Percentiles rank a stretch among this genome's conserved stretches.
phyloP scores from a whole-genome alignment of 2,329 filamentous ascomycete genomes.

The Colletotrichum tropicale region DNA sequence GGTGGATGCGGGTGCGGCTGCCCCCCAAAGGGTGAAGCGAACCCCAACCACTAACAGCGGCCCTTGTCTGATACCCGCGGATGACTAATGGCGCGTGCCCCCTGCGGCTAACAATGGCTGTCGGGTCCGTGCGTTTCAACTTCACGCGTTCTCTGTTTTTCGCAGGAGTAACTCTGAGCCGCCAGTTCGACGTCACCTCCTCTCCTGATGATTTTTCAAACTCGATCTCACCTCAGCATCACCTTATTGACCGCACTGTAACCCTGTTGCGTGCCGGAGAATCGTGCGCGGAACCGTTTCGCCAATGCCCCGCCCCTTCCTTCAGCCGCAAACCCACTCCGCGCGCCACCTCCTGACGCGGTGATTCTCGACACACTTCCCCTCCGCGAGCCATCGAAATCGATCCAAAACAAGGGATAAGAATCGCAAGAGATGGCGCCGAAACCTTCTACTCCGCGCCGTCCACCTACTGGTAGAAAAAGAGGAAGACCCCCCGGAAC shows the following conservation, averaged over 20 bases:
- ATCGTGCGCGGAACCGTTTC: slow-evolving; percentile 18
- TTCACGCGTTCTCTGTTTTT: slow-evolving; percentile 49
- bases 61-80: background rate
- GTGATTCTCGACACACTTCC: slow-evolving; percentile 20
- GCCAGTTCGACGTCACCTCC: slow-evolving; percentile 38
- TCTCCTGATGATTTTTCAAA: slow-evolving; percentile 25
- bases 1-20: slow-evolving; percentile 15
- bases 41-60: background rate
- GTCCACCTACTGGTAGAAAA: slow-evolving; percentile 47
- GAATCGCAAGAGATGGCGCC: slow-evolving; percentile 31
- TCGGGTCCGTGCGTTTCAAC: slow-evolving; percentile 36
- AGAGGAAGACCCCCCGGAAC: slow-evolving; percentile 51
- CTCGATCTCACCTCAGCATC: slow-evolving; percentile 13
- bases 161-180: slow-evolving; percentile 29
- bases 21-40: slow-evolving; percentile 1
- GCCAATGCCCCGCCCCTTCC: slow-evolving; percentile 22
- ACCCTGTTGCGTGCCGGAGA: slow-evolving; percentile 21
- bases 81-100: slow-evolving; percentile 21
- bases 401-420: background rate
- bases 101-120: slow-evolving; percentile 17
- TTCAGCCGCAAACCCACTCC: slow-evolving; percentile 22
- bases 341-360: slow-evolving; percentile 26
- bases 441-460: slow-evolving; percentile 41
- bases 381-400: slow-evolving; percentile 14
- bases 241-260: slow-evolving; percentile 14